Conservation (phyloP, 176 grass and related monocot genomes). For the Hyparrhenia diplandra region DNA sequence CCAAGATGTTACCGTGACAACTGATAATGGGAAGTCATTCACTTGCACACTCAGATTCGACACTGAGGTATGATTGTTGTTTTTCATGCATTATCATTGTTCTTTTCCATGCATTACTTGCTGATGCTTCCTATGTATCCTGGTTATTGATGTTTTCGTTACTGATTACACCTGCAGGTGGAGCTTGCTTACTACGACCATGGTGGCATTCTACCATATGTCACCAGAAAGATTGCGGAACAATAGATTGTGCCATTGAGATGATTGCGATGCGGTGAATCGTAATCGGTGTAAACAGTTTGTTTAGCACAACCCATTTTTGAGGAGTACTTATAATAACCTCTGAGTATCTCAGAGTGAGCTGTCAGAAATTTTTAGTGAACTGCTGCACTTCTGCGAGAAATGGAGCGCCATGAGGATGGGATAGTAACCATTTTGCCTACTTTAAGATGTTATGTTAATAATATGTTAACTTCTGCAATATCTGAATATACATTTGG, state of each 20-base stretch:
- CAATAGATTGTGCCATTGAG: constrained; percentile 39
- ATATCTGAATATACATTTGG: background rate
- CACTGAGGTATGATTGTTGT: constrained; percentile 71
- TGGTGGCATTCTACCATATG: constrained; percentile 89
- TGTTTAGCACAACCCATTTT: constrained; percentile 40
- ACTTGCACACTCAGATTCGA: constrained; percentile 84
- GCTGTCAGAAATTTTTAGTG: constrained; percentile 37
- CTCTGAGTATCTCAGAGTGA: constrained; percentile 25
- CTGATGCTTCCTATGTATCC: background rate
- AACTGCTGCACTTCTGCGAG: background rate
- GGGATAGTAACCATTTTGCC: background rate
- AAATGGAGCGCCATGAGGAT: background rate
- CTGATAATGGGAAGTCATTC: constrained; percentile 77
- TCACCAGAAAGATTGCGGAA: constrained; percentile 57
- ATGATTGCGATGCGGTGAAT: constrained; percentile 20
- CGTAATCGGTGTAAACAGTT: constrained; percentile 42
- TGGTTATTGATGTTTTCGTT: background rate
- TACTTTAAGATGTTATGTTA: background rate
- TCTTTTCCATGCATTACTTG: background rate
- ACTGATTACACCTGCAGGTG: constrained; percentile 49
- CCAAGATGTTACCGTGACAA: constrained; percentile 75
- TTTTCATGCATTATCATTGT: too few species aligned
- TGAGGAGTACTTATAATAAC: constrained; percentile 36
- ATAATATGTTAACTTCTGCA: constrained; percentile 17
- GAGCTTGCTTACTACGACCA: constrained; percentile 91